phyloP scores from a whole-genome alignment of 768 basidiomycete species.

The Pholiota molesta region DNA sequence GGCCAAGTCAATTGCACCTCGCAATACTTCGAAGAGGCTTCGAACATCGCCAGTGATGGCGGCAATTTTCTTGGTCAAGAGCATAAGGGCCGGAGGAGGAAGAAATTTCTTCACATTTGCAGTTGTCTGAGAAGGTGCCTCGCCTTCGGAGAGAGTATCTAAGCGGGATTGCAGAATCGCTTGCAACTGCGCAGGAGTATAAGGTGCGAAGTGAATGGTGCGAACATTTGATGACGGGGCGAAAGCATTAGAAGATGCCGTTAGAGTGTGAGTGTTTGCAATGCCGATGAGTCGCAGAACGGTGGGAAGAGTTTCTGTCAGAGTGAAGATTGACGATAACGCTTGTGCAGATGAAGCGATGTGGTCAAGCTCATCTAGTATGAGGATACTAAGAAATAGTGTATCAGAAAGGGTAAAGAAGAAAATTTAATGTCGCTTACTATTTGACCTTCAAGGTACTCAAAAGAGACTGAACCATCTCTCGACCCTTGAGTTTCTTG shows the following conservation, averaged over 20 bases:
- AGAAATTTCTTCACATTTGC: slow-evolving; percentile 56
- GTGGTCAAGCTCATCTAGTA: slow-evolving; percentile 89
- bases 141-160: slow-evolving; percentile 45
- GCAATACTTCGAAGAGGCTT: slow-evolving; percentile 76
- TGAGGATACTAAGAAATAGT: slow-evolving; percentile 54
- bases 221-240: slow-evolving; percentile 44
- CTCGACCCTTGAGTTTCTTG: slow-evolving; percentile 50
- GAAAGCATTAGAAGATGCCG: slow-evolving; percentile 43
- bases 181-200: slow-evolving; percentile 71
- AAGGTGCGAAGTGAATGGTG: slow-evolving; percentile 83
- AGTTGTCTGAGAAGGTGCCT: slow-evolving; percentile 30
- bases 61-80: slow-evolving; percentile 82
- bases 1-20: slow-evolving; percentile 77
- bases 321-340: slow-evolving; percentile 65
- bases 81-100: slow-evolving; percentile 61
- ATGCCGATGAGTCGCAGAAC: slow-evolving; percentile 78
- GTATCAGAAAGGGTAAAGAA: slow-evolving; percentile 16
- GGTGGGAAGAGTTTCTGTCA: slow-evolving; percentile 56
- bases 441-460: slow-evolving; percentile 52
- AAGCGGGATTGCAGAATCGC: slow-evolving; percentile 71
- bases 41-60: slow-evolving; percentile 84
- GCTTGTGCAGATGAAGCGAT: slow-evolving; percentile 63
- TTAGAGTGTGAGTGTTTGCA: slow-evolving; percentile 87
- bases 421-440: slow-evolving; percentile 34
- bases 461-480: slow-evolving; percentile 50